These are phyloP conservation scores for Ceratocystis lukuohia DNA, from an alignment of 2,329 filamentous ascomycete species.

Conservation along the genomic window DNA sequence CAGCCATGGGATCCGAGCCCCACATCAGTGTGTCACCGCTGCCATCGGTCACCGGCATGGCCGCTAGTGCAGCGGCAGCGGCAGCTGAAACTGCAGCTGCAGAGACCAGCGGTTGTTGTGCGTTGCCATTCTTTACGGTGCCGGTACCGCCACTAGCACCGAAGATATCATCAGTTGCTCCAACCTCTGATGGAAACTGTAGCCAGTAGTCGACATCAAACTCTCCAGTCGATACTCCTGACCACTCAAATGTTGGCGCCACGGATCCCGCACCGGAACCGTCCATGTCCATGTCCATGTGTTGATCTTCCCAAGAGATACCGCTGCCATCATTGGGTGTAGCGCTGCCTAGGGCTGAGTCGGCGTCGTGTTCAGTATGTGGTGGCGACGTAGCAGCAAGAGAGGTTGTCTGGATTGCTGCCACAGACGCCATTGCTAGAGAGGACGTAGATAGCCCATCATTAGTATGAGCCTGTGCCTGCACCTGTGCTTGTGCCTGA, in stretches of 20 bases:
- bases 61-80: not conserved
- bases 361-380: conserved; percentile 31
- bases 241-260: conserved; percentile 39
- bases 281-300: conserved; percentile 29
- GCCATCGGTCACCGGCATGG: not conserved
- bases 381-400: conserved; percentile 29
- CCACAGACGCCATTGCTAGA: conserved; percentile 3
- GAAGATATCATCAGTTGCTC: conserved; percentile 29
- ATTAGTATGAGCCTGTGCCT: not conserved
- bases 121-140: not conserved
- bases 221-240: conserved; percentile 37
- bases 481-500: not conserved
- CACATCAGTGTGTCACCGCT: conserved; percentile 13
- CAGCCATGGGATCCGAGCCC: conserved; percentile 12
- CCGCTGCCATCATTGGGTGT: conserved; percentile 34
- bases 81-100: not conserved
- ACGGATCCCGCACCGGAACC: conserved; percentile 25
- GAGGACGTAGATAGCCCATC: not conserved
- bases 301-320: conserved; percentile 30
- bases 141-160: conserved; percentile 26
- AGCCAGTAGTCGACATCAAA: conserved; percentile 48
- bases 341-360: conserved; percentile 28
- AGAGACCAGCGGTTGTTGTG: conserved; percentile 1
- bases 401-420: conserved; percentile 7
- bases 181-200: conserved; percentile 40